Evolutionary conservation across 352 stramenopile species (phyloP).

Genomic region (Pythium grandisporangium): DNA sequence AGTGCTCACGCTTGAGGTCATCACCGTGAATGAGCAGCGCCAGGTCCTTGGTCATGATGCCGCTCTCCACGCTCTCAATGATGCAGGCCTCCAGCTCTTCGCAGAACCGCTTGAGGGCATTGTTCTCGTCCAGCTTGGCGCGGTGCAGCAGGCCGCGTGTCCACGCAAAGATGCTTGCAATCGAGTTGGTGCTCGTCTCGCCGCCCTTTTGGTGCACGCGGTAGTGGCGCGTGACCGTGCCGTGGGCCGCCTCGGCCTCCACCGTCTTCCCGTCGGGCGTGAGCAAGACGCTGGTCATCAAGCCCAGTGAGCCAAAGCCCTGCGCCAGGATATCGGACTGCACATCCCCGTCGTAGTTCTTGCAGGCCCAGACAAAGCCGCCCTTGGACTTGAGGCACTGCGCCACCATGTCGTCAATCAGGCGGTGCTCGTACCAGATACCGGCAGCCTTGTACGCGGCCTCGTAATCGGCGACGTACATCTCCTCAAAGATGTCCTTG

Average conservation of each 20-base stretch:
- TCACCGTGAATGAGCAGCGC: constrained; percentile 71
- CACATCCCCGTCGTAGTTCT: constrained; percentile 91
- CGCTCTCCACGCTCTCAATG: constrained; percentile 75
- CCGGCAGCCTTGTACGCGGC: constrained; percentile 54
- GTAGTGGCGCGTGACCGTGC: constrained; percentile 86
- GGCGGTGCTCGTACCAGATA: constrained; percentile 79
- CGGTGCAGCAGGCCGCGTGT: constrained; percentile 76
- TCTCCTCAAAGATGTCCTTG: constrained; percentile 85
- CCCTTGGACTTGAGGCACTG: constrained; percentile 84
- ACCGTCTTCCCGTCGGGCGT: constrained; percentile 80
- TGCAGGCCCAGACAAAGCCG: constrained; percentile 86
- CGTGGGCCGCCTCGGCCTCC: constrained; percentile 84
- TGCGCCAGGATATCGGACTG: constrained; percentile 87
- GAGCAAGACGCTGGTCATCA: constrained; percentile 86
- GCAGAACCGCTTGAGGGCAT: constrained; percentile 59
- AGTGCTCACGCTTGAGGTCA: constrained; percentile 71
- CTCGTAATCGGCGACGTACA: constrained; percentile 80
- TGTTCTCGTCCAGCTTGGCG: constrained; percentile 80
- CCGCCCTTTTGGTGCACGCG: constrained; percentile 83
- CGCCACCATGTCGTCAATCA: constrained; percentile 90
- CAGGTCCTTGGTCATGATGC: constrained; percentile 85
- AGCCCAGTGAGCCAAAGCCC: constrained; percentile 79
- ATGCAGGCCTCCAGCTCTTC: constrained; percentile 66
- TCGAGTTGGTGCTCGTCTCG: constrained; percentile 85
- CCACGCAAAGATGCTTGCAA: constrained; percentile 87